Evolutionary conservation across 495 filamentous ascomycete species (phyloP), one percentile per base, ranked within the genome.

Genomic region (Tuber calosporum): DNA sequence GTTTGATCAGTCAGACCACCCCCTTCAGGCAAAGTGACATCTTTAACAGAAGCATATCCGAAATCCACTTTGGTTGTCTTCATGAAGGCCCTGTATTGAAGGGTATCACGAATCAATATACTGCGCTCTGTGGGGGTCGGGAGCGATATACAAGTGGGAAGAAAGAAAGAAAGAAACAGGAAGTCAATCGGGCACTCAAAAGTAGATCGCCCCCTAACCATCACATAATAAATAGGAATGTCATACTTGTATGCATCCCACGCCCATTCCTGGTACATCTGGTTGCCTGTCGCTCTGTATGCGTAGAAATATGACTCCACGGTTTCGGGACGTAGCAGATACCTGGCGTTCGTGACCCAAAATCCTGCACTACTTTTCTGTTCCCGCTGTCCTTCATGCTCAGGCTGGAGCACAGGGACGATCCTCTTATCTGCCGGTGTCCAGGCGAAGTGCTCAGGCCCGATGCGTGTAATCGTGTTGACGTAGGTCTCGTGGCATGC

Each of bases 281-380:
- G 79, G 48, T 84, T 81, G 22, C 84, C 84, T 9, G 84, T 85
- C 39, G 84, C 81, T n/a, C 84, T 82, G 72, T 85, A 85, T 37
- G 83, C 84, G 69, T 84, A 84, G 74, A 83, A 85, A 58, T 82
- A 81, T 67, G 83, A 84, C 77, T 85, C 84, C 37, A 85, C 74
- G 2, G 83, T 82, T 73, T 85, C 84, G 4, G 84, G 84, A 66
- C 82, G 81, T 20, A 83, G 81, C 75, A 79, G 79, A 69, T 80
- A 84, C 26, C 77, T 74, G 15, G 80, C 76, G 71, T 83, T 77
- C 26, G 74, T 79, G 67, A 82, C 71, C 79, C 81, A 82, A 37
- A 75, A 82, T 26, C 81, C 81, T 22, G 66, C 41, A 48, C 80
- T 80, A 17, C 75, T 66, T 20, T 75, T 72, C 41, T 83, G 78